Evolutionary conservation across 192 early-diverging fungal species (phyloP).

Genomic region (Spizellomyces punctatus): DNA sequence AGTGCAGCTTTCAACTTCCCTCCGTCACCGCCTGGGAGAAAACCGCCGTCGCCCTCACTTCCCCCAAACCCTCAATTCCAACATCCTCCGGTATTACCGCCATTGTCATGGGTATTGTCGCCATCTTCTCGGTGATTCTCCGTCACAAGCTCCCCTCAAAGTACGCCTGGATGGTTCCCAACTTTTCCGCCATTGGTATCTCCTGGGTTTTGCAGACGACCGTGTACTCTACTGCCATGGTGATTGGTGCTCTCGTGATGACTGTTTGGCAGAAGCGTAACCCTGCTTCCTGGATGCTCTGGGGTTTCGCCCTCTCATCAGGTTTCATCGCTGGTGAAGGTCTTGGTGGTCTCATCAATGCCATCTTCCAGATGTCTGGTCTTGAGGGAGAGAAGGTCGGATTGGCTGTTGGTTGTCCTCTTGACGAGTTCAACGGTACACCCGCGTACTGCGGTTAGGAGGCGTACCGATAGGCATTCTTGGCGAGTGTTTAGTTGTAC

Average conservation of each 20-base stretch:
- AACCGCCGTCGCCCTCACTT: constrained; percentile 28
- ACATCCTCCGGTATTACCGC: constrained; percentile 41
- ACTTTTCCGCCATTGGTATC: constrained; percentile 54
- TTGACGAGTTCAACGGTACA: background rate
- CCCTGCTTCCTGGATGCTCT: constrained; percentile 30
- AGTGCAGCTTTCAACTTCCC: constrained; percentile 44
- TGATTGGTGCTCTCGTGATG: constrained; percentile 30
- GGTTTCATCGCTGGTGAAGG: constrained; percentile 47
- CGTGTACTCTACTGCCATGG: constrained; percentile 31
- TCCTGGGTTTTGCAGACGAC: constrained; percentile 32
- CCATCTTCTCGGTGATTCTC: constrained; percentile 46
- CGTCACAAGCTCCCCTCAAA: constrained; percentile 52
- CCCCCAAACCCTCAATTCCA: constrained; percentile 39
- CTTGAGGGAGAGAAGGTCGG: background rate
- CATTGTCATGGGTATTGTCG: constrained; percentile 41
- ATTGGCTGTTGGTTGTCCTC: background rate
- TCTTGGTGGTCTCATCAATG: constrained; percentile 37
- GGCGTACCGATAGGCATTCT: background rate
- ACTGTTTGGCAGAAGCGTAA: constrained; percentile 27
- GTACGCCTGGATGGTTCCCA: constrained; percentile 57
- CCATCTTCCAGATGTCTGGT: constrained; percentile 11
- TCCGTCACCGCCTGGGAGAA: constrained; percentile 45
- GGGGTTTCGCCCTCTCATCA: constrained; percentile 39
- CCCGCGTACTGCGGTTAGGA: background rate
- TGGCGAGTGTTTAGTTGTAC: too few relatives aligned